These are phyloP conservation scores for Cardiospermum halicacabum DNA, from an alignment of 345 rosid species.

Conservation along the genomic window DNA sequence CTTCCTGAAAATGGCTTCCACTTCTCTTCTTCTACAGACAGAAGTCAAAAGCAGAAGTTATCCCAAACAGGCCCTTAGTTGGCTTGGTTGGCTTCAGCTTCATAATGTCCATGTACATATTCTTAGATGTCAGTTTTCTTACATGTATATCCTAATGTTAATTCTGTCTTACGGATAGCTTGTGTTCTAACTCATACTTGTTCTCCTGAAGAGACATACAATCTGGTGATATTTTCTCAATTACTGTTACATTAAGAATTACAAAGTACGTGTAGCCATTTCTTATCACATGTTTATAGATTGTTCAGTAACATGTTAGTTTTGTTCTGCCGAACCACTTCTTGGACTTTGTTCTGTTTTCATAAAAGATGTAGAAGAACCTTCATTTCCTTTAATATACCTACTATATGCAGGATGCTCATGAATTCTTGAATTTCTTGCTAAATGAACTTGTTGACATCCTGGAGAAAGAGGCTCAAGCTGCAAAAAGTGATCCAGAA, in stretches of 20 bases:
- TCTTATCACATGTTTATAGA: not conserved
- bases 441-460: constrained; percentile 98
- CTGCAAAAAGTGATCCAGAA: constrained; percentile 72
- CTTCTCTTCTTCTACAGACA: too few species aligned
- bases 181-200: not conserved
- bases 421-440: constrained; percentile 93
- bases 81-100: too few species aligned
- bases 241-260: not conserved
- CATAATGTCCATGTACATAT: not conserved
- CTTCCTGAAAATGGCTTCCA: too few species aligned
- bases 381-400: constrained; percentile 1
- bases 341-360: not conserved
- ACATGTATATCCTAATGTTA: not conserved
- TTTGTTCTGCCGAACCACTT: constrained; percentile 4
- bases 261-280: not conserved
- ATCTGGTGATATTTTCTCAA: not conserved
- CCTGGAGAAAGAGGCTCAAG: constrained; percentile 91
- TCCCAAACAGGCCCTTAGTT: too few species aligned
- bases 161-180: not conserved
- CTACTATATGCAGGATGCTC: constrained; percentile 73
- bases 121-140: not conserved
- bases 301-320: not conserved
- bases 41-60: too few species aligned
- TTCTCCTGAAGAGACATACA: not conserved
- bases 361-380: not conserved